phyloP scores from a whole-genome alignment of 176 grass and related monocot genomes.

The Zoysia japonica region DNA sequence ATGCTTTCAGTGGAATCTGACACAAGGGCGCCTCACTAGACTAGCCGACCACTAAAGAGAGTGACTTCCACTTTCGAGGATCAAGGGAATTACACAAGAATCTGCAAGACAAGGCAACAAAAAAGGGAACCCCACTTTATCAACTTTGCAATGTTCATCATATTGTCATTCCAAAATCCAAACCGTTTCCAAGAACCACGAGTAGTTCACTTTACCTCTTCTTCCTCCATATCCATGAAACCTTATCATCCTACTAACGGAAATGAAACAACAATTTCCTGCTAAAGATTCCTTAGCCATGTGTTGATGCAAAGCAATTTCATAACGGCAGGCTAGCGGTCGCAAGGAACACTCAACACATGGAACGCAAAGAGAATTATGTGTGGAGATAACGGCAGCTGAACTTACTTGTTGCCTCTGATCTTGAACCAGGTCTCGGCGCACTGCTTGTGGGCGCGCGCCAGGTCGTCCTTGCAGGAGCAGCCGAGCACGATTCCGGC shows the following conservation, averaged over 20 bases:
- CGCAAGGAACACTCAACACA: constrained; percentile 7
- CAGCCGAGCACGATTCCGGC: constrained; percentile 82
- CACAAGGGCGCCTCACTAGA: background rate
- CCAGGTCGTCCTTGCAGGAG: constrained; percentile 93
- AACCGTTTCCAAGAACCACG: constrained; percentile 41
- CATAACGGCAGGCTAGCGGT: constrained; percentile 15
- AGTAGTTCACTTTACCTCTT: constrained; percentile 32
- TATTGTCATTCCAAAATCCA: constrained; percentile 43
- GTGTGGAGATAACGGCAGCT: constrained; percentile 14
- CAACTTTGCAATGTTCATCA: constrained; percentile 28
- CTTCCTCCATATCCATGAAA: constrained; percentile 35
- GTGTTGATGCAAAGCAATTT: constrained; percentile 27
- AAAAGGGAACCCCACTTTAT: constrained; percentile 39
- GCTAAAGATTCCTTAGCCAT: constrained; percentile 56
- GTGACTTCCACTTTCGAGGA: constrained; percentile 31
- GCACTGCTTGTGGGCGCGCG: constrained; percentile 87
- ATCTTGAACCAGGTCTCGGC: constrained; percentile 99
- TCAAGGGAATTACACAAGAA: constrained; percentile 41
- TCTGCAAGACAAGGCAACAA: constrained; percentile 39
- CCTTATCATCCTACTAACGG: constrained; percentile 44
- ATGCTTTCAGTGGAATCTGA: constrained; percentile 31
- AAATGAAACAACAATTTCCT: constrained; percentile 38
- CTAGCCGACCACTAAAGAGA: constrained; percentile 12
- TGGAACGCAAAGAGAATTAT: background rate
- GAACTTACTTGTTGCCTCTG: constrained; percentile 95